These are phyloP conservation scores for Diplodia corticola DNA, from an alignment of 2,329 filamentous ascomycete genomes.

Conservation along the genomic window DNA sequence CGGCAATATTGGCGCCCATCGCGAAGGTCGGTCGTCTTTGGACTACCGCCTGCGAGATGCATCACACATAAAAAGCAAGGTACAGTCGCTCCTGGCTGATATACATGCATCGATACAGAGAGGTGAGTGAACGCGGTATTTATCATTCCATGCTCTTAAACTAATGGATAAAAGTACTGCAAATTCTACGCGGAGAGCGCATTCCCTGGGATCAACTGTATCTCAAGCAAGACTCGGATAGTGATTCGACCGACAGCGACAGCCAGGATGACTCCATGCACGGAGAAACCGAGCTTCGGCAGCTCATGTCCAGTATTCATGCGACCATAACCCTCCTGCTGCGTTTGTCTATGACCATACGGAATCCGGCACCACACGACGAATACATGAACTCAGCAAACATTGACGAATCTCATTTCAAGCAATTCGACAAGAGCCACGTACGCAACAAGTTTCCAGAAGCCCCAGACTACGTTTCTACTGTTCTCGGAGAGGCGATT, in stretches of 20 bases:
- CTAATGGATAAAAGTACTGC: constrained; percentile 10
- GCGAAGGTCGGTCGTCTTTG: constrained; percentile 33
- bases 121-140: neutral
- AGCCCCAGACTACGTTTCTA: constrained; percentile 24
- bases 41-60: constrained; percentile 38
- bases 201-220: constrained; percentile 29
- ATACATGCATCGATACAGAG: neutral
- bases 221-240: constrained; percentile 25
- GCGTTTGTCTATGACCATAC: constrained; percentile 35
- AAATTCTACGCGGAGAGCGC: constrained; percentile 26
- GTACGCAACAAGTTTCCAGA: constrained; percentile 30
- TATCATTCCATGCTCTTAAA: neutral
- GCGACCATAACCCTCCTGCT: constrained; percentile 35
- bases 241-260: constrained; percentile 21
- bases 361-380: constrained; percentile 36
- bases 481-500: constrained; percentile 35
- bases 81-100: constrained; percentile 6
- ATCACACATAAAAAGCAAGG: constrained; percentile 29
- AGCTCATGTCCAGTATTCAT: constrained; percentile 28
- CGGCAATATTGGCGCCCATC: constrained; percentile 39
- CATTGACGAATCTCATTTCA: constrained; percentile 32
- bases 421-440: constrained; percentile 33
- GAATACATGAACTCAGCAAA: constrained; percentile 30
- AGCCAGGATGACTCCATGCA: neutral
- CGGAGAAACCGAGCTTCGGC: constrained; percentile 30